phyloP scores from a whole-genome alignment of 371 early-diverging fungal genomes.

The Apophysomyces elegans region DNA sequence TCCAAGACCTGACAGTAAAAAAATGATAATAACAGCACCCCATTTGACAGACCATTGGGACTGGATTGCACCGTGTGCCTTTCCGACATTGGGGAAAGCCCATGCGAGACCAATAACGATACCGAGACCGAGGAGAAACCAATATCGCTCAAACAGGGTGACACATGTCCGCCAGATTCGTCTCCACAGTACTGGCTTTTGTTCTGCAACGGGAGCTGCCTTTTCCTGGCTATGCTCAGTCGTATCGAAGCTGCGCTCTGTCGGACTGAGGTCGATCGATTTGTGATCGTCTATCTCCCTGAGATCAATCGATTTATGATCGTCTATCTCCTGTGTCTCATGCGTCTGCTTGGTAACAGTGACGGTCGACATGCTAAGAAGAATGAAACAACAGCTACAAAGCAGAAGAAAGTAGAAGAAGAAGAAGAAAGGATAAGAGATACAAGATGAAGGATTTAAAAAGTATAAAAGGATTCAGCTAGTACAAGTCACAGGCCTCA shows the following conservation, averaged over 20 bases:
- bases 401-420: neutral
- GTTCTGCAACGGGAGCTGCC: neutral
- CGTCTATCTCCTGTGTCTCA: neutral
- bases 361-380: neutral
- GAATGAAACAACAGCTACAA: neutral
- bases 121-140: conserved; percentile 67
- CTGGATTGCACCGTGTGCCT: conserved; percentile 60
- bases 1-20: conserved; percentile 72
- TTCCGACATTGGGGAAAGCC: conserved; percentile 67
- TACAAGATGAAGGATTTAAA: neutral
- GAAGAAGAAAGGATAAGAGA: neutral
- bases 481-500: conserved; percentile 4
- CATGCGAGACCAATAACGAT: conserved; percentile 69
- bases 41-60: conserved; percentile 74
- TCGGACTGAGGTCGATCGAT: conserved; percentile 7
- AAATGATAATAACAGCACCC: conserved; percentile 69
- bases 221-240: neutral
- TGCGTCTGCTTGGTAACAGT: neutral
- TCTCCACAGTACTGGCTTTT: neutral
- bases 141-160: conserved; percentile 31
- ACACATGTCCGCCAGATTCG: neutral
- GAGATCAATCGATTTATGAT: conserved; percentile 4
- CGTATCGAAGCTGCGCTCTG: conserved; percentile 1
- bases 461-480: neutral
- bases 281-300: neutral